Evolutionary conservation across 345 rosid species (phyloP).

Genomic region (Sonneratia alba): DNA sequence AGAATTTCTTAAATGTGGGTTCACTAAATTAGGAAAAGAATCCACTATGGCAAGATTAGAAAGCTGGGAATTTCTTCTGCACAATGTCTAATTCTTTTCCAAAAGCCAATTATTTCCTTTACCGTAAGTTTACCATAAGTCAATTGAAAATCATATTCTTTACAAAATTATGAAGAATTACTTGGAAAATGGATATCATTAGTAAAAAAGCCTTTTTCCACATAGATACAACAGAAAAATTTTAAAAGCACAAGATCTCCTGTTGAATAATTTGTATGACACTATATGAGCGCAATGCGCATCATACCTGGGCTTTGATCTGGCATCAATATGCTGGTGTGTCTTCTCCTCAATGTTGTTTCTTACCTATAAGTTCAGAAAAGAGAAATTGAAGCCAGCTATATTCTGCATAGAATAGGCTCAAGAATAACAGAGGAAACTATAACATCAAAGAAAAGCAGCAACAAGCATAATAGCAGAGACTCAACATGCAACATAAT

Average conservation of each 20-base stretch:
- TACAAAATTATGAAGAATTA: background rate
- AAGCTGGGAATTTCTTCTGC: background rate
- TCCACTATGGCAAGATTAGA: background rate
- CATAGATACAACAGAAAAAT: background rate
- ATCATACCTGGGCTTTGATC: conserved; percentile 77
- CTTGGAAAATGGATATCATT: background rate
- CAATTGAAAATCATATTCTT: background rate
- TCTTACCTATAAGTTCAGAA: conserved; percentile 40
- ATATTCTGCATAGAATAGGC: background rate
- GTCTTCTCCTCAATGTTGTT: conserved; percentile 18
- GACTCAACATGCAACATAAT: no score
- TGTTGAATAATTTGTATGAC: background rate
- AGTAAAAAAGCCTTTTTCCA: background rate
- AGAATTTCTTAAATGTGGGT: background rate
- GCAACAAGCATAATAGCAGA: background rate
- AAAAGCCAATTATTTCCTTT: background rate
- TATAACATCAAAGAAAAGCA: background rate
- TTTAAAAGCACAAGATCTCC: background rate
- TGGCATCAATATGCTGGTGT: conserved; percentile 58
- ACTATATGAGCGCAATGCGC: background rate
- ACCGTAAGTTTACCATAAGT: background rate
- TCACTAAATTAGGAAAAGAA: background rate
- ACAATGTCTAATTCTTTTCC: background rate
- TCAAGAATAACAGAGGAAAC: background rate
- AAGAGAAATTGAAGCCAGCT: background rate